Evolutionary conservation across 352 stramenopile genomes (phyloP), one percentile per base, ranked within the genome.

Genomic region (Globisporangium emineosum): DNA sequence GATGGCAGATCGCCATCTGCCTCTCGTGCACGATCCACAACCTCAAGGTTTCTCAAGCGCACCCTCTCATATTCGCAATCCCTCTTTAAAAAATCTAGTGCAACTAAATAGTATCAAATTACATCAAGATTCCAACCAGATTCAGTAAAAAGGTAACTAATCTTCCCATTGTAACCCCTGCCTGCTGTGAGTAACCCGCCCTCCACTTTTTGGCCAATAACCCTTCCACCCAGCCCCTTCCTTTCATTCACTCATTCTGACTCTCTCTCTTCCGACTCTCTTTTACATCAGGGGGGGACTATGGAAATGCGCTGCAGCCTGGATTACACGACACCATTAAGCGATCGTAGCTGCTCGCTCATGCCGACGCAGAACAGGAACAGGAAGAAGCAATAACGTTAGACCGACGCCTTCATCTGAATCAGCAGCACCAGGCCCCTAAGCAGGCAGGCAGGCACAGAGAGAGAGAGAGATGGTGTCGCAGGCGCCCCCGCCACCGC

Each of bases 231-330:
- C 37, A 45, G 17, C 33, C 10, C 33, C 33, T 43, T 15, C 13
- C 8, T n/a, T n/a, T n/a, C n/a, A n/a, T n/a, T n/a, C n/a, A 27
- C 25, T 57, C 25, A 15, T 40, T 57, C 50, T 57, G 50, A 57
- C 50, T 57, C 50, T 57, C 50, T 25, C 23, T 40, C n/a, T 53
- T 55, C 50, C 50, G 50, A 40, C 50, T 57, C 50, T 57, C 50
- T 57, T 57, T 57, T 57, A 57, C 50, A 57, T 32, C 4, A n/a
- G 25, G 30, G 37, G 50, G 23, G 27, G 29, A 57, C 27, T 17
- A 54, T 33, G 10, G 25, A 29, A 55, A 9, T 35, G 27, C n/a
- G n/a, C n/a, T n/a, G n/a, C n/a, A n/a, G 37, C 3, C 15, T 45
- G 5, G 6, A n/a, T 25, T 33, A 56, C 27, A 21, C 13, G 25